Evolutionary conservation across 2,329 filamentous ascomycete genomes (phyloP).

Genomic region (Cryoendolithus antarcticus): DNA sequence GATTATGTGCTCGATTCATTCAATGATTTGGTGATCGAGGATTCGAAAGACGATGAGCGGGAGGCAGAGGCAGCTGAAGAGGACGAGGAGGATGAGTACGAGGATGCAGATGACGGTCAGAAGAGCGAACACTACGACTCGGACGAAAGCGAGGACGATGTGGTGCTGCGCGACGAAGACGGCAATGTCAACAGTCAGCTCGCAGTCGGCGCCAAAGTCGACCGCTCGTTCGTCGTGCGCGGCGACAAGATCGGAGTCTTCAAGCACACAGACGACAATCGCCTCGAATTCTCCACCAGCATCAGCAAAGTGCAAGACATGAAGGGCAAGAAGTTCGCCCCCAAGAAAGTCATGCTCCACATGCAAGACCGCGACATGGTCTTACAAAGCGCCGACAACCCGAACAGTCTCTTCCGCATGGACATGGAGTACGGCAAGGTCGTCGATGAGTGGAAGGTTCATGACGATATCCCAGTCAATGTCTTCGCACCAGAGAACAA

Average conservation of each 20-base stretch:
- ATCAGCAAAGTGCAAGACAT: constrained; percentile 93
- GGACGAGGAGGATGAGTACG: constrained; percentile 45
- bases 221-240: constrained; percentile 91
- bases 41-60: constrained; percentile 46
- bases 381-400: constrained; percentile 67
- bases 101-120: constrained; percentile 52
- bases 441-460: constrained; percentile 96
- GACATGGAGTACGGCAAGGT: constrained; percentile 96
- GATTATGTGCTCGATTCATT: constrained; percentile 95
- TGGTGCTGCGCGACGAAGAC: constrained; percentile 60
- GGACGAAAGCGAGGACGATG: constrained; percentile 66
- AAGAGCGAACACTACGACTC: constrained; percentile 62
- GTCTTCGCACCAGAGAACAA: constrained; percentile 93
- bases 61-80: constrained; percentile 42
- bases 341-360: constrained; percentile 94
- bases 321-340: constrained; percentile 74
- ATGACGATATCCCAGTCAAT: constrained; percentile 86
- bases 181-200: constrained; percentile 85
- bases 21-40: constrained; percentile 86
- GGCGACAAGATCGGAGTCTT: constrained; percentile 98
- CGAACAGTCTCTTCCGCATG: constrained; percentile 91
- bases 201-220: constrained; percentile 92
- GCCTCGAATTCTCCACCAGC: constrained; percentile 89
- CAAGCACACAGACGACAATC: constrained; percentile 86
- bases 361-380: constrained; percentile 84